Conservation (phyloP, 257 asterid species). For the Solanum paucissectum region DNA sequence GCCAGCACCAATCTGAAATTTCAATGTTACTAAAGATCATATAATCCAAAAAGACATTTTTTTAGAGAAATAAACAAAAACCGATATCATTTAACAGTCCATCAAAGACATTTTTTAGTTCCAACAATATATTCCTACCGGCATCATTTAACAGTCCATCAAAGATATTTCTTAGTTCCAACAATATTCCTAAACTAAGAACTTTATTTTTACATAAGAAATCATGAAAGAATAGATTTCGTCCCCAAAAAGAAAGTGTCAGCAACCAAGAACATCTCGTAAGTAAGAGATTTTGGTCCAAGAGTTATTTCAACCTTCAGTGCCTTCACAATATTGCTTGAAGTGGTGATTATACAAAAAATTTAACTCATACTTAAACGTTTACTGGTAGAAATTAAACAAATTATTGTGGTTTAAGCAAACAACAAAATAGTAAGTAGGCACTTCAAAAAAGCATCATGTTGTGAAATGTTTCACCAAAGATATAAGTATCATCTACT, state of each 20-base stretch:
- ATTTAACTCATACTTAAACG: background rate
- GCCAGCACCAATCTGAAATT: background rate
- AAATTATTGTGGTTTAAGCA: background rate
- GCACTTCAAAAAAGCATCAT: background rate
- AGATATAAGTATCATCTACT: background rate
- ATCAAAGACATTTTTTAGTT: no score
- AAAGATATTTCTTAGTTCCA: background rate
- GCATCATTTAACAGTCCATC: background rate
- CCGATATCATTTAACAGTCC: no score
- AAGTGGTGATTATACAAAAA: no score
- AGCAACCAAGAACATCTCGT: background rate
- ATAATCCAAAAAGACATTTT: no score
- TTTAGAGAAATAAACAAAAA: no score
- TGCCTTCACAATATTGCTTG: no score
- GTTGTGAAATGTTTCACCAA: background rate
- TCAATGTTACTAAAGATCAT: background rate
- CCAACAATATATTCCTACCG: background rate
- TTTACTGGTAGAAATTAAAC: background rate
- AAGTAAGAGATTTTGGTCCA: background rate
- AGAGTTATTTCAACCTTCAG: background rate
- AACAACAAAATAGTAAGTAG: background rate
- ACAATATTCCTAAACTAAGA: no score
- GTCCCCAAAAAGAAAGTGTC: background rate
- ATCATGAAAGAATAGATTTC: no score
- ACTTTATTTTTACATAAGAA: no score